Evolutionary conservation across 176 grass and related monocot genomes (phyloP), one percentile per base, ranked within the genome.

Genomic region (Juncus inflexus): DNA sequence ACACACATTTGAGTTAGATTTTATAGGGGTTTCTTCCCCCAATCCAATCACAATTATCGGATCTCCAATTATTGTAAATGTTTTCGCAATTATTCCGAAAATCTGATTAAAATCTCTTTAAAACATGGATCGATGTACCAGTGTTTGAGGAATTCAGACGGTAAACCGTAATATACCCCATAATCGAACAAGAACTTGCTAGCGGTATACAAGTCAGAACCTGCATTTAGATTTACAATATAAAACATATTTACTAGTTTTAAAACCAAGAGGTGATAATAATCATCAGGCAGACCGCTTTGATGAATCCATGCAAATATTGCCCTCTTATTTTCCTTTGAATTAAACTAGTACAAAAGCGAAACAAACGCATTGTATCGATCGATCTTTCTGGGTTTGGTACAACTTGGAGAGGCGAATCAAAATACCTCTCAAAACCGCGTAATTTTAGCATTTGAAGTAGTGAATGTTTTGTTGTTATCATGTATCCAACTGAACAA

Each of bases 401-500:
- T 47, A 61, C 12, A 41, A 79, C 60, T 13, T 49, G 52, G 58
- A 90, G 54, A 64, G 78, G 84, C 15, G 38, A 58, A 12, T 55
- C 45, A 5, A 96, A 15, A 63, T 73, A 96, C 12, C 42, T 38
- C 40, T 77, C 76, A 65, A 63, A 80, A 50, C 81, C 73, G 45
- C 52, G 60, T 43, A 81, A 76, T 50, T 83, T 84, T 0, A 96
- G 7, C 55, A 96, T 80, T 49, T 78, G 77, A 55, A 67, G 9
- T 47, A 95, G 76, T 12, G 81, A 47, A 78, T 60, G 78, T 83
- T 79, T 83, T 7, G 91, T 83, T 12, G 78, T 73, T 2, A 85
- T 68, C 19, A 83, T 40, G 64, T 61, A 55, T 5, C 73, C 19
- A 69, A 58, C 4, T 43, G 40, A 57, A 64, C 50, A 65, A 50